Percentiles rank a stretch among this genome's conserved stretches.
phyloP scores from a whole-genome alignment of 2,329 filamentous ascomycete genomes.

The Neodidymelliopsis sp. region DNA sequence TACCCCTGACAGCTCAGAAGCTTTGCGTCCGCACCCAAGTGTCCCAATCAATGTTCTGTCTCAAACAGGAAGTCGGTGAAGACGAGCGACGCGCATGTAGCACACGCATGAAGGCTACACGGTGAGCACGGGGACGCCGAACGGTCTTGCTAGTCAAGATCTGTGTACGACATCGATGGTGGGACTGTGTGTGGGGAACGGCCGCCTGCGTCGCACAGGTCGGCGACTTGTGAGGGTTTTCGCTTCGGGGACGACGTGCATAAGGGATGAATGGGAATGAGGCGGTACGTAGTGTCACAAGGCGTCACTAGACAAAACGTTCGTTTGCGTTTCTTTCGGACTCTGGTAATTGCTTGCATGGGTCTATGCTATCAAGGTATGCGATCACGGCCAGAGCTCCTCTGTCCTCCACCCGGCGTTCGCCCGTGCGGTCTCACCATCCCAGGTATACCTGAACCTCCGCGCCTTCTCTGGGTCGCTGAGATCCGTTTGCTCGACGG shows the following conservation, averaged over 20 bases:
- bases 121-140: constrained; percentile 10
- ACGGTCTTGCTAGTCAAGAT: constrained; percentile 18
- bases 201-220: constrained; percentile 11
- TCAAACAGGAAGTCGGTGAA: constrained; percentile 8
- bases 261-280: not conserved
- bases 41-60: not conserved
- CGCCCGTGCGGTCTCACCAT: constrained; percentile 50
- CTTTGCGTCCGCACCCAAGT: not conserved
- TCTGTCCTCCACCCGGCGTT: constrained; percentile 64
- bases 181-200: constrained; percentile 6
- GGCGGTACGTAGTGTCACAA: not conserved
- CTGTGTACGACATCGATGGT: constrained; percentile 19
- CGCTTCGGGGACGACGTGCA: constrained; percentile 4
- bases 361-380: not conserved
- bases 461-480: constrained; percentile 68
- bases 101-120: constrained; percentile 2
- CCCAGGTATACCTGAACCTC: constrained; percentile 73
- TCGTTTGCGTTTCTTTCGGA: no score
- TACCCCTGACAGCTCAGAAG: not conserved
- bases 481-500: constrained; percentile 78
- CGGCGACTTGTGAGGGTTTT: constrained; percentile 11
- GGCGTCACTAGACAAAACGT: not conserved
- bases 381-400: constrained; percentile 50
- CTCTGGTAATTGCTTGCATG: no score
- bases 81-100: not conserved